These are phyloP conservation scores for Gentiana straminea DNA, from an alignment of 257 asterid species.

Conservation along the genomic window DNA sequence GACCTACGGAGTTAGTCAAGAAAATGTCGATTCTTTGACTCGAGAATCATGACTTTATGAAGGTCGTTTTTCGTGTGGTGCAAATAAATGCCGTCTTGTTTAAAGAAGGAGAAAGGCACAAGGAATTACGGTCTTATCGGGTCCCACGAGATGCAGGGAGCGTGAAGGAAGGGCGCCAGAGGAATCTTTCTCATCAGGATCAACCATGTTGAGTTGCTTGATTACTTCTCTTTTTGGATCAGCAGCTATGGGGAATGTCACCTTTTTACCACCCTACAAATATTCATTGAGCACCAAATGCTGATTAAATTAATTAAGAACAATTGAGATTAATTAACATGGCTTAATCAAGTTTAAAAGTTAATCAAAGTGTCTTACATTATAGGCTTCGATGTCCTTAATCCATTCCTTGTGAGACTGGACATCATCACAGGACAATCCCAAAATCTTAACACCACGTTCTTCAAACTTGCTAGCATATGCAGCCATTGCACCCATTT, in stretches of 20 bases:
- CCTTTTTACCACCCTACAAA: conserved; percentile 40
- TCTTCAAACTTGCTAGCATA: conserved; percentile 54
- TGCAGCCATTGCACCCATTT: conserved; percentile 71
- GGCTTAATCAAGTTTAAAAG: too few species aligned
- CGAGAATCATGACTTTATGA: too few species aligned
- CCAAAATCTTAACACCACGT: conserved; percentile 70
- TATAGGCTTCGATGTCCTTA: conserved; percentile 72
- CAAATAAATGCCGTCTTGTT: neutral
- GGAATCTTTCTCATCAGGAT: conserved; percentile 59
- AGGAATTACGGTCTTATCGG: conserved; percentile 35
- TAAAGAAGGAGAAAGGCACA: neutral
- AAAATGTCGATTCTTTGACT: too few species aligned
- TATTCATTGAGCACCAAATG: too few species aligned
- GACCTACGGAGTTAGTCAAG: too few species aligned
- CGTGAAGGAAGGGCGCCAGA: conserved; percentile 54
- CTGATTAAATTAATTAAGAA: too few species aligned
- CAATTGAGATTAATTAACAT: too few species aligned
- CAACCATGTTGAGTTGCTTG: conserved; percentile 80
- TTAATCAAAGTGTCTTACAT: neutral
- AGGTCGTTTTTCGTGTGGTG: too few species aligned
- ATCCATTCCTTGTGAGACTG: conserved; percentile 68
- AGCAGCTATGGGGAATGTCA: conserved; percentile 60
- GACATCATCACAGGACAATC: conserved; percentile 66
- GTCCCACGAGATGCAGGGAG: conserved; percentile 73
- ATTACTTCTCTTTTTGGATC: conserved; percentile 52